phyloP scores from a whole-genome alignment of 2,329 filamentous ascomycete genomes.

The Fonsecaea nubica region DNA sequence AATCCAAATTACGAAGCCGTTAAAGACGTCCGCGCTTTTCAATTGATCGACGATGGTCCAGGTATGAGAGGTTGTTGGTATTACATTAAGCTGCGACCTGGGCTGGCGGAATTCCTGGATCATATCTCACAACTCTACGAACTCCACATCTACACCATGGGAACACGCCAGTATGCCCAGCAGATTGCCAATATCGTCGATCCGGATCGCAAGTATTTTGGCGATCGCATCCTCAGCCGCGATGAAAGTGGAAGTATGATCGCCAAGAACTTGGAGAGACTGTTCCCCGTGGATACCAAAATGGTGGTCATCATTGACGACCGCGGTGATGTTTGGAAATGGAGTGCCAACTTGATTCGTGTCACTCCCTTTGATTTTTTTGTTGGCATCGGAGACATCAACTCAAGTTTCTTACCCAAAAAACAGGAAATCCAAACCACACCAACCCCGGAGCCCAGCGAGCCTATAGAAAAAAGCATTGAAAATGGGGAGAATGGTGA shows the following conservation, averaged over 20 bases:
- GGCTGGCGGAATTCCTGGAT: slow-evolving; percentile 79
- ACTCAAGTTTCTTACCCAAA: slow-evolving; percentile 94
- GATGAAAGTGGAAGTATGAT: slow-evolving; percentile 95
- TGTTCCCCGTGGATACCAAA: slow-evolving; percentile 96
- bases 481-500: slow-evolving; percentile 31
- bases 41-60: slow-evolving; percentile 83
- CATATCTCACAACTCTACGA: slow-evolving; percentile 83
- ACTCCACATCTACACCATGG: slow-evolving; percentile 99
- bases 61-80: slow-evolving; percentile 84
- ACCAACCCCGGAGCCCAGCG: slow-evolving; percentile 49
- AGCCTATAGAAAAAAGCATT: slow-evolving; percentile 36
- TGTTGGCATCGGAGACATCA: slow-evolving; percentile 97
- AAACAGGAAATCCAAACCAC: slow-evolving; percentile 60
- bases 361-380: slow-evolving; percentile 97
- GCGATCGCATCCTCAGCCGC: slow-evolving; percentile 91
- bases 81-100: slow-evolving; percentile 96
- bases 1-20: slow-evolving; percentile 93
- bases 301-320: slow-evolving; percentile 99
- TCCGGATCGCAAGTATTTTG: slow-evolving; percentile 85
- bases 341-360: slow-evolving; percentile 90
- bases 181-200: slow-evolving; percentile 93
- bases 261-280: slow-evolving; percentile 83
- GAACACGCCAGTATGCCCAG: slow-evolving; percentile 92
- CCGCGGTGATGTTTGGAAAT: slow-evolving; percentile 93
- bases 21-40: slow-evolving; percentile 85